Percentiles rank a stretch among this genome's conserved stretches.
Evolutionary conservation across 2,329 filamentous ascomycete genomes (phyloP).

Genomic region (Fusarium sp.): DNA sequence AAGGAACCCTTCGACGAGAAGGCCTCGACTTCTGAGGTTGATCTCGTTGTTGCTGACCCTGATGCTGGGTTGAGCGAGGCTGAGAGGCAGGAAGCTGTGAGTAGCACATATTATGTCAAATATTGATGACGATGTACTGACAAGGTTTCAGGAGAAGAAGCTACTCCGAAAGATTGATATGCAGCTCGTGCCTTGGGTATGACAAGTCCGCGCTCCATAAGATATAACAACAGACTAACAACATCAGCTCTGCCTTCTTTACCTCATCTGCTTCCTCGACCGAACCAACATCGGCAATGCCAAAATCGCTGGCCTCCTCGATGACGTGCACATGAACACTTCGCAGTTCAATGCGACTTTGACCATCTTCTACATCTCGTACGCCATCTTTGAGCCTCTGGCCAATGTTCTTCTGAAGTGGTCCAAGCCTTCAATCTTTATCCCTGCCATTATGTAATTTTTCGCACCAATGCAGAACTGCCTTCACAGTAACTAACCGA

Average conservation of each 20-base stretch:
- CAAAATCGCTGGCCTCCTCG: conserved; percentile 64
- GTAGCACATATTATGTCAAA: conserved; percentile 40
- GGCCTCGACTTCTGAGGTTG: conserved; percentile 46
- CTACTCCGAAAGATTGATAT: conserved; percentile 71
- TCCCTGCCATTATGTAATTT: conserved; percentile 81
- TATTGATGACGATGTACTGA: conserved; percentile 11
- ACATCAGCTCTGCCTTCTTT: conserved; percentile 71
- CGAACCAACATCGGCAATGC: conserved; percentile 82
- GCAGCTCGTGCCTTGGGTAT: conserved; percentile 68
- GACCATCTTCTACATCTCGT: conserved; percentile 89
- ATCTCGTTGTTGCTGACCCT: conserved; percentile 47
- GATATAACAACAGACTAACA: neutral
- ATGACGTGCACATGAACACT: conserved; percentile 71
- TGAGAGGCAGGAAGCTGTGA: conserved; percentile 70
- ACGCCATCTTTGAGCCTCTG: conserved; percentile 80
- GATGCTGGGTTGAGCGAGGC: conserved; percentile 73
- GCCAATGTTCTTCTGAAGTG: conserved; percentile 85
- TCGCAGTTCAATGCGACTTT: conserved; percentile 78
- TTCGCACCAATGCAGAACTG: neutral
- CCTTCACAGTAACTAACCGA: neutral
- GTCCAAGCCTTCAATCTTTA: conserved; percentile 79
- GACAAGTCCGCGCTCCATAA: conserved; percentile 19
- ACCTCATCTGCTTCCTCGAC: conserved; percentile 79
- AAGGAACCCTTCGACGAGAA: conserved; percentile 46
- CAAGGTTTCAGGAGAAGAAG: conserved; percentile 64